Evolutionary conservation across 2,329 filamentous ascomycete species (phyloP), one percentile per base, ranked within the genome.

Genomic region (Emericellopsis cladophorae): DNA sequence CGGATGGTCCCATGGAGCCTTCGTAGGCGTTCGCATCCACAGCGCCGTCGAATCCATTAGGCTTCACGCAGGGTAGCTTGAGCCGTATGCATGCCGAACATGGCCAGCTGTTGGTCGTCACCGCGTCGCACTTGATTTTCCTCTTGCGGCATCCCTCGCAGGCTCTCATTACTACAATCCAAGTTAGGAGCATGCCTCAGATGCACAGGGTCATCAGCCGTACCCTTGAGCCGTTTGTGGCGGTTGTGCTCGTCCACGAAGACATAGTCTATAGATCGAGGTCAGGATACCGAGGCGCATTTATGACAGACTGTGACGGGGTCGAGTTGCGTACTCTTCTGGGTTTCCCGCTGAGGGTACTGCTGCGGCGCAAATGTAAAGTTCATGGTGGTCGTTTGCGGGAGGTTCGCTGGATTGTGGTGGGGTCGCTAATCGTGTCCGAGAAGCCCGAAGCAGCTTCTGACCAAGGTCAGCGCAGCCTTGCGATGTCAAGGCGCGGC

Each of bases 171-270:
- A 95, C 90, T 93, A 48, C 9, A 24, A 11, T 18, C 14, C n/a
- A 29, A 31, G 42, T 42, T 37, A 36, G 35, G 10, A 15, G 15
- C 29, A 33, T 21, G 16, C 10, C 8, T 37, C 15, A 29, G 10
- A 9, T 9, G 9, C 6, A 29, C 9, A 29, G 26, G 18, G n/a
- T 31, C 35, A 29, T 40, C 37, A 34, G 26, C 10, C 62, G 51
- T 75, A 92, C 87, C 87, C 73, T 96, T 96, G 47, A 96, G 68
- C 52, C 90, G 79, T 65, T 96, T 96, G 64, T 96, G 92, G 48
- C 92, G 83, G 67, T 96, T 96, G 63, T 96, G 92, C 62, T 96
- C 90, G 62, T 96, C 90, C 43, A 96, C 92, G 57, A 96, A 96
- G 53, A 96, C 92, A 84, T 95, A 96, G 61, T 95, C 89, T 94